Conservation (phyloP, 148 eudicot species). For the Polygonum aviculare region DNA sequence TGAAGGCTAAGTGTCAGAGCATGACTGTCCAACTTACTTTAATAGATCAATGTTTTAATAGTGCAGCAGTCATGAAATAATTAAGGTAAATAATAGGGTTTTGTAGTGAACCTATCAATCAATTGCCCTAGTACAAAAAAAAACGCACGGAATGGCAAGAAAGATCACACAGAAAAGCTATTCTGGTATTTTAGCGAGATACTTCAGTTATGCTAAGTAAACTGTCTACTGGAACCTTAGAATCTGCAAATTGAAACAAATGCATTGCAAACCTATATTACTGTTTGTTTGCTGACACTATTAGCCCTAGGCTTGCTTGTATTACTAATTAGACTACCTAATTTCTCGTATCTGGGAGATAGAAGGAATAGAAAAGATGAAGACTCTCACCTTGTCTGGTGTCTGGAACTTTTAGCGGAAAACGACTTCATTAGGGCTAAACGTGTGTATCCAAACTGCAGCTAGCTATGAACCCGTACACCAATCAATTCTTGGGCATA, state of each 20-base stretch:
- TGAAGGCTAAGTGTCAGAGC: constrained; percentile 90
- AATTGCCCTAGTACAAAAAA: background rate
- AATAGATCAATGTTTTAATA: no score
- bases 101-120: background rate
- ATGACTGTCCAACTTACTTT: constrained; percentile 67
- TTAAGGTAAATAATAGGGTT: no score
- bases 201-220: background rate
- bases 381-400: background rate
- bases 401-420: background rate
- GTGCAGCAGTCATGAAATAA: no score
- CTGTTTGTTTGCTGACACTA: background rate
- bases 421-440: background rate
- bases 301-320: background rate
- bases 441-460: background rate
- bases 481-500: background rate
- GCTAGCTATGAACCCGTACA: background rate
- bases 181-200: background rate
- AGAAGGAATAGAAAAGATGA: background rate
- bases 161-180: background rate
- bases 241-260: background rate
- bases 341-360: background rate
- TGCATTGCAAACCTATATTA: background rate
- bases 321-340: background rate
- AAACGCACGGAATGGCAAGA: background rate
- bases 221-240: background rate